Evolutionary conservation across 306 rosid species (phyloP).

Genomic region (Mucuna pruriens): DNA sequence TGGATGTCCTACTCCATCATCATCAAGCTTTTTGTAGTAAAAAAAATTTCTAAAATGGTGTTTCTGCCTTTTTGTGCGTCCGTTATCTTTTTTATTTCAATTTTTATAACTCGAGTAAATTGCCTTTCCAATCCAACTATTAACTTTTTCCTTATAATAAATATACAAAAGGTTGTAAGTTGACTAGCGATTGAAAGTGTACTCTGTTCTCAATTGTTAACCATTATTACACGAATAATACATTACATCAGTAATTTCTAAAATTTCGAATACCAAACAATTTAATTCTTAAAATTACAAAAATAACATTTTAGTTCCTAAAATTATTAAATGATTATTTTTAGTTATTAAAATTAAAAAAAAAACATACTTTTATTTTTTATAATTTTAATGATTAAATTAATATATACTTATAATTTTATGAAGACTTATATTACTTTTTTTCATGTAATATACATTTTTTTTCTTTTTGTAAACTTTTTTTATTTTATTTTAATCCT

Average conservation of each 20-base stretch:
- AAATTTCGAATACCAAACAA: neutral
- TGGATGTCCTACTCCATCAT: constrained; percentile 14
- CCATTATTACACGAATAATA: neutral
- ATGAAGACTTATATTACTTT: too few relatives aligned
- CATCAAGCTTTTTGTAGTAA: constrained; percentile 5
- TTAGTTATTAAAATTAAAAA: neutral
- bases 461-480: too few relatives aligned
- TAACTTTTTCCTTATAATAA: neutral
- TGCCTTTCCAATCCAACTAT: constrained; percentile 29
- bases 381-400: too few relatives aligned
- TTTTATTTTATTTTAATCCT: too few relatives aligned
- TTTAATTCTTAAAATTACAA: neutral
- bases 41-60: constrained; percentile 1
- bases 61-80: constrained; percentile 23
- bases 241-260: neutral
- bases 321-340: neutral
- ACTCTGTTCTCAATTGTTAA: neutral
- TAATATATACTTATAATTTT: too few relatives aligned
- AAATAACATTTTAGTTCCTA: neutral
- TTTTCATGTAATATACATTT: too few relatives aligned
- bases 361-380: too few relatives aligned
- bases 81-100: constrained; percentile 34
- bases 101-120: constrained; percentile 26
- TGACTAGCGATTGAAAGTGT: constrained; percentile 3
- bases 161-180: neutral